Percentiles rank a stretch among this genome's conserved stretches.
These are phyloP conservation scores for Colletotrichum endophyticum DNA, from an alignment of 2,329 filamentous ascomycete genomes.

Conservation along the genomic window DNA sequence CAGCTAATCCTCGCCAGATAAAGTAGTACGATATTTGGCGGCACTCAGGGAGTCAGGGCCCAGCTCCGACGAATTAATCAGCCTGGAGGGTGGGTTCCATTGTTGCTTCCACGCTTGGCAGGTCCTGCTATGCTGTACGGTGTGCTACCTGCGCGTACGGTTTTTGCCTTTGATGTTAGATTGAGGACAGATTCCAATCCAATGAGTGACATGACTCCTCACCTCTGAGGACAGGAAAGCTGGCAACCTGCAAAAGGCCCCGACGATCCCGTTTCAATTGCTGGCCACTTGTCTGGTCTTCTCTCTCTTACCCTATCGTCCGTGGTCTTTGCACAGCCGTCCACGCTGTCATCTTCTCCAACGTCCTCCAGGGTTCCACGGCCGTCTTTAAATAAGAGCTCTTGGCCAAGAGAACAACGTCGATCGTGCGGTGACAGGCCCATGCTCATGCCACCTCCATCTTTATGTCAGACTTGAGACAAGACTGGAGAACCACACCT, in stretches of 20 bases:
- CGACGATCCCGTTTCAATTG: not conserved
- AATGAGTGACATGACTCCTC: not conserved
- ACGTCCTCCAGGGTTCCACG: not conserved
- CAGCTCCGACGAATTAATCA: slow-evolving; percentile 8
- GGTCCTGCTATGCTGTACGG: not conserved
- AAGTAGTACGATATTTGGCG: slow-evolving; percentile 6
- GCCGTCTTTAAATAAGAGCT: not conserved
- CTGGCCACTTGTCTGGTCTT: not conserved
- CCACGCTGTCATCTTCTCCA: not conserved
- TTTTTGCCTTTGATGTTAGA: not conserved
- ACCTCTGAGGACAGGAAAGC: not conserved
- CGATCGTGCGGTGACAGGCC: not conserved
- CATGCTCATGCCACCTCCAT: not conserved
- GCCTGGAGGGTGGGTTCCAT: not conserved
- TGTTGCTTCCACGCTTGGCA: not conserved
- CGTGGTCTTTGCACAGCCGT: not conserved
- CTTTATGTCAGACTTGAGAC: slow-evolving; percentile 1
- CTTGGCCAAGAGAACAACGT: not conserved
- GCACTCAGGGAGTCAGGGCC: not conserved
- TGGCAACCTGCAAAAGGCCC: not conserved
- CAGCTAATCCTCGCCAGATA: slow-evolving; percentile 19
- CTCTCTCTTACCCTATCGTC: not conserved
- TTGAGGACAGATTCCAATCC: slow-evolving; percentile 17
- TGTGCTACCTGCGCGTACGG: not conserved
- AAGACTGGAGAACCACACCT: not conserved